These are phyloP conservation scores for Podila minutissima DNA, from an alignment of 192 early-diverging fungal genomes.

Conservation along the genomic window DNA sequence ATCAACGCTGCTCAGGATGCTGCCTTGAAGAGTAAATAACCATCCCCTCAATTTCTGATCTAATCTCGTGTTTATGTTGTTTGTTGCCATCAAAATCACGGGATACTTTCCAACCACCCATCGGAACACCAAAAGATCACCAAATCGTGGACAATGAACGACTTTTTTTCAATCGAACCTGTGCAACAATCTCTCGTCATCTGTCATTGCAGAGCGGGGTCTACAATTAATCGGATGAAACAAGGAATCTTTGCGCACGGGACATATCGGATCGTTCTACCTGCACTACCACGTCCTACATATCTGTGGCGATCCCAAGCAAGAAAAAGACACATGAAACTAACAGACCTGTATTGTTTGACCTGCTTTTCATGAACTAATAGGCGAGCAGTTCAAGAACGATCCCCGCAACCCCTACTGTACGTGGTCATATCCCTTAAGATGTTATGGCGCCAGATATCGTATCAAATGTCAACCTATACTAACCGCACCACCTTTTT, in stretches of 20 bases:
- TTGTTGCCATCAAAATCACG: neutral
- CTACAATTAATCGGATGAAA: too few relatives aligned
- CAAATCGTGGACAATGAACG: neutral
- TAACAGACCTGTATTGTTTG: neutral
- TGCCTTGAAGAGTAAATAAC: slow-evolving; percentile 58
- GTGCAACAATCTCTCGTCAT: too few relatives aligned
- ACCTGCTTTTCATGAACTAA: neutral
- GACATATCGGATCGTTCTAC: too few relatives aligned
- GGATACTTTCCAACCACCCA: too few relatives aligned
- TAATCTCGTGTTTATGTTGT: neutral
- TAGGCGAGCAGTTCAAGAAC: slow-evolving; percentile 63
- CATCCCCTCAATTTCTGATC: neutral
- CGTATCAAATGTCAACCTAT: neutral
- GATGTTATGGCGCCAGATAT: neutral
- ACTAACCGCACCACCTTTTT: too few relatives aligned
- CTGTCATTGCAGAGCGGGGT: too few relatives aligned
- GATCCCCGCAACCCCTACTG: slow-evolving; percentile 66
- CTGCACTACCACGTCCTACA: too few relatives aligned
- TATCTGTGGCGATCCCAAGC: too few relatives aligned
- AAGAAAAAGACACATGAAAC: too few relatives aligned
- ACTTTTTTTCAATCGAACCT: neutral
- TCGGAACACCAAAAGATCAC: too few relatives aligned
- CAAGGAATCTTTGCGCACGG: too few relatives aligned
- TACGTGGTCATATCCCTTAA: slow-evolving; percentile 26
- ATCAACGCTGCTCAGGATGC: slow-evolving; percentile 56